Conservation (phyloP, 2,329 filamentous ascomycete genomes). For the Paraconiothyrium brasiliense region DNA sequence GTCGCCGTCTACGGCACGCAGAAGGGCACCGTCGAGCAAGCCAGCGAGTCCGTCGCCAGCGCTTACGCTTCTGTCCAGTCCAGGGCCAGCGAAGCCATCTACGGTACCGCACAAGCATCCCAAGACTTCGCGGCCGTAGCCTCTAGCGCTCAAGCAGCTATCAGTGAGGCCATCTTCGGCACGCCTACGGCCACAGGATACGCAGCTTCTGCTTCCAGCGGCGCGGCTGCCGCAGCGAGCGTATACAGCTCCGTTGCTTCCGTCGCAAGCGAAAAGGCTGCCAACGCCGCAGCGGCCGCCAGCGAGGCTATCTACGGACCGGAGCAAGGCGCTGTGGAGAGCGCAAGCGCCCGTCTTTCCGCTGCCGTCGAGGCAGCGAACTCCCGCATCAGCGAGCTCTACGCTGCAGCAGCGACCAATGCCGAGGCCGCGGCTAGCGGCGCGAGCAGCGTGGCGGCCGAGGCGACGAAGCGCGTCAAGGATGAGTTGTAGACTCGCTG, state of each 20-base stretch:
- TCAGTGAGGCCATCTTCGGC: conserved; percentile 67
- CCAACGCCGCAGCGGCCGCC: conserved; percentile 44
- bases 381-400: conserved; percentile 53
- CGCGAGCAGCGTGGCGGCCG: conserved; percentile 46
- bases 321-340: conserved; percentile 57
- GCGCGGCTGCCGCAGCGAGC: conserved; percentile 55
- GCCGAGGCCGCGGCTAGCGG: conserved; percentile 59
- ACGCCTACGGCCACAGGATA: conserved; percentile 58
- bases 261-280: conserved; percentile 54
- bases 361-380: conserved; percentile 57
- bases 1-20: conserved; percentile 66
- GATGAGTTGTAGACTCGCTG: conserved; percentile 59
- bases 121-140: conserved; percentile 64
- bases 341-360: conserved; percentile 53
- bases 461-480: conserved; percentile 57
- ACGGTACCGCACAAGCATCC: conserved; percentile 64
- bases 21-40: conserved; percentile 64
- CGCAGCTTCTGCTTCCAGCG: conserved; percentile 56
- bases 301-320: conserved; percentile 60
- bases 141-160: conserved; percentile 62
- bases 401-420: conserved; percentile 46
- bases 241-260: conserved; percentile 58
- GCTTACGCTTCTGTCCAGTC: conserved; percentile 62
- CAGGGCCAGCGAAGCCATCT: conserved; percentile 63
- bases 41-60: conserved; percentile 62